Base-by-base conservation (phyloP, 2,329 filamentous ascomycete genomes). In the Chalara sp. region DNA sequence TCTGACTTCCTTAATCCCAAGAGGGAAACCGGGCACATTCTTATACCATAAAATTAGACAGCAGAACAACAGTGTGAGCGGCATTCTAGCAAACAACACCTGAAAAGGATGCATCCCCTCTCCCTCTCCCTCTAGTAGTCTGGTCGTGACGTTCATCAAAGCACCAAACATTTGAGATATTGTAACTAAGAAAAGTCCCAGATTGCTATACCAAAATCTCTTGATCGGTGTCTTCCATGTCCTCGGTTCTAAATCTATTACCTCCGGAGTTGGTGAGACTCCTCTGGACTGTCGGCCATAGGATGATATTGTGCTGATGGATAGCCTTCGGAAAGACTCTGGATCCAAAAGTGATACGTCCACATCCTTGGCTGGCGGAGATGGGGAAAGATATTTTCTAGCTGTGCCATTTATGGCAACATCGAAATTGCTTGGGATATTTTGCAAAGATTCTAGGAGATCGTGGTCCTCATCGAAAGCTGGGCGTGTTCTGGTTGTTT, bases 121-220 rank as follows among this genome's bases (percentile, higher is more conserved):
- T 49, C 80, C 84, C 57, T 86, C 74, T 13, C 86, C 74, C 65
- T 95, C 88, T 39, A 96, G 72, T 8, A 92, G 67, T 21, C 89
- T 77, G 0, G 89, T 87, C 40, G 83, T 82, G 7, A 95, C 80
- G 65, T 93, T 95, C 91, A 96, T 96, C 48, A 87, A 68, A 0
- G 86, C 83, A 1, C 85, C 89, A 60, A 96, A 96, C 35, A 93
- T 72, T 67, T 95, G 89, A 0, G 89, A 79, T 2, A 84, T 54
- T 13, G 90, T 72, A 42, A 96, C 87, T 43, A 90, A 73, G 28
- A 86, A 72, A 21, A 91, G 76, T 2, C 87, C 87, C 58, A 85
- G 84, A 61, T 93, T 90, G 49, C 73, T 70, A 5, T 68, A 56
- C 84, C 85, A 89, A 56, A 80, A 72, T 43, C 4, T 59, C n/a